phyloP scores from a whole-genome alignment of 495 filamentous ascomycete genomes.

The Penicillium subrubescens region DNA sequence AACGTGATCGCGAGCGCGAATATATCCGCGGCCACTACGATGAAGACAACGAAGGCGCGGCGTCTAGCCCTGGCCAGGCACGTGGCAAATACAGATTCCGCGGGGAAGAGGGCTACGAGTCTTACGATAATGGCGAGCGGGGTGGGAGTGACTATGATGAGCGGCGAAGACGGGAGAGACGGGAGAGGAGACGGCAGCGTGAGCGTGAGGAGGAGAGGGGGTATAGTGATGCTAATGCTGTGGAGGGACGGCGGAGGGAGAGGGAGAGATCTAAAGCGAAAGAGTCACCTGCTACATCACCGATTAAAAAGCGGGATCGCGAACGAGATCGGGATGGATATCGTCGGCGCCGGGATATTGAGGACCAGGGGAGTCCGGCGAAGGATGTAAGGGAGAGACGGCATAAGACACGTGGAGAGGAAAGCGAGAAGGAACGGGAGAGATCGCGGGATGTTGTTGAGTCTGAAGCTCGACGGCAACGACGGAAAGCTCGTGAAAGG shows the following conservation, averaged over 20 bases:
- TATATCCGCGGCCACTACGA: conserved; percentile 33
- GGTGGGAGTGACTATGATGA: conserved; percentile 25
- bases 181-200: conserved; percentile 16
- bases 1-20: conserved; percentile 26
- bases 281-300: conserved; percentile 39
- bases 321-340: conserved; percentile 35
- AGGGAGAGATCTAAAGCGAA: conserved; percentile 34
- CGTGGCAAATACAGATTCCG: conserved; percentile 28
- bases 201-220: conserved; percentile 23
- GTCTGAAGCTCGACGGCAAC: conserved; percentile 21
- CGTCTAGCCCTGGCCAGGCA: conserved; percentile 19
- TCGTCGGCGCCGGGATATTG: conserved; percentile 19
- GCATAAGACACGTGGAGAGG: neutral
- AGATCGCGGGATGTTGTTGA: conserved; percentile 17
- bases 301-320: conserved; percentile 34
- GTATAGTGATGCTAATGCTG: conserved; percentile 20
- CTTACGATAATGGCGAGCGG: conserved; percentile 17
- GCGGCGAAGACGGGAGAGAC: conserved; percentile 16
- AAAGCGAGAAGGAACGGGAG: conserved; percentile 10
- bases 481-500: conserved; percentile 25
- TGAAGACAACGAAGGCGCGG: conserved; percentile 18
- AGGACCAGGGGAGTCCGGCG: conserved; percentile 27
- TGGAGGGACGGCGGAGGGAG: conserved; percentile 26
- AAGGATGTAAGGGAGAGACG: conserved; percentile 24
- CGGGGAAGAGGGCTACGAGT: conserved; percentile 28